These are phyloP conservation scores for Cadophora gregata DNA, from an alignment of 2,329 filamentous ascomycete genomes.

Conservation along the genomic window DNA sequence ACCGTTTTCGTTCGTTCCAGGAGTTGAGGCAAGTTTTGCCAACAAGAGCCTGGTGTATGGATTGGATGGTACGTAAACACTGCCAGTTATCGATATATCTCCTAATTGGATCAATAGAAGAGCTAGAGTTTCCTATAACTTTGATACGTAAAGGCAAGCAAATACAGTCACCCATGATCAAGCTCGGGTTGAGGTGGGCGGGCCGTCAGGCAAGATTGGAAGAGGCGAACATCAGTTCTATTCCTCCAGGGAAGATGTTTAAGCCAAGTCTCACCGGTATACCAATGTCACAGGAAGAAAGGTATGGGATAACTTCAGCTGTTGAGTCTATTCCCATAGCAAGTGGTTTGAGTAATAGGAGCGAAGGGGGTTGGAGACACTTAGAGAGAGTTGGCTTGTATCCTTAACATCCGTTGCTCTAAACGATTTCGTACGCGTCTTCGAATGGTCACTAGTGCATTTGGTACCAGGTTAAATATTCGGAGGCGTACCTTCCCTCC, in stretches of 20 bases:
- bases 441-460: neutral
- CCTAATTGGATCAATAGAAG: conserved; percentile 21
- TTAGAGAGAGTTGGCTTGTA: neutral
- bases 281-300: conserved; percentile 26
- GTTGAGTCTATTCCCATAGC: neutral
- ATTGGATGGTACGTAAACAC: conserved; percentile 27
- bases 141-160: conserved; percentile 32
- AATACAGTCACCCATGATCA: conserved; percentile 24
- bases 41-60: conserved; percentile 33
- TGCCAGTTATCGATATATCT: neutral
- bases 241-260: conserved; percentile 37
- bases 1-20: conserved; percentile 26
- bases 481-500: neutral
- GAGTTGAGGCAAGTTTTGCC: conserved; percentile 33
- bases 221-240: conserved; percentile 20
- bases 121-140: conserved; percentile 24
- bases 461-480: neutral
- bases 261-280: conserved; percentile 20
- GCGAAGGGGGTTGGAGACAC: neutral
- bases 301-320: neutral
- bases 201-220: conserved; percentile 28
- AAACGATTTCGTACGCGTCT: neutral
- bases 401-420: neutral
- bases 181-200: conserved; percentile 29
- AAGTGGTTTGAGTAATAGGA: neutral